These are phyloP conservation scores for Verticillium albo-atrum DNA, from an alignment of 2,329 filamentous ascomycete genomes.

Conservation along the genomic window DNA sequence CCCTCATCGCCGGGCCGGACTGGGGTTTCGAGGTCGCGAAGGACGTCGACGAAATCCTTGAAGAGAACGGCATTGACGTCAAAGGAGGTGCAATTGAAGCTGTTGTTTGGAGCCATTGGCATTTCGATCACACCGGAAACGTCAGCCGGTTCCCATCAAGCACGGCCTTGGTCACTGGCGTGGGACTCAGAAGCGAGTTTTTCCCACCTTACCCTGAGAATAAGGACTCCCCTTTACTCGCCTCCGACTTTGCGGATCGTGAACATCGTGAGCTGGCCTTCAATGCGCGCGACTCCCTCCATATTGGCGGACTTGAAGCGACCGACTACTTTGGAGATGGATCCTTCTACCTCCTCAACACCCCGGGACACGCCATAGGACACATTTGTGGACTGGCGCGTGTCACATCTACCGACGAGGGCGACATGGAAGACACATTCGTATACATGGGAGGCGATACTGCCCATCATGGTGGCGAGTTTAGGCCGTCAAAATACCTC, in stretches of 20 bases:
- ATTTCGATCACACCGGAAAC: constrained; percentile 19
- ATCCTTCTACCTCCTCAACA: constrained; percentile 6
- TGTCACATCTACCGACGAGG: background rate
- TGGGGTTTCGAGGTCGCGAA: background rate
- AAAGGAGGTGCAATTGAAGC: constrained; percentile 7
- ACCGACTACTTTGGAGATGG: constrained; percentile 5
- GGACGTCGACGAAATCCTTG: constrained; percentile 3
- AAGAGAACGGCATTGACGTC: background rate
- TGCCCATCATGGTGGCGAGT: background rate
- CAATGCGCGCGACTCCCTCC: background rate
- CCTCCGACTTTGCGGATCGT: constrained; percentile 5
- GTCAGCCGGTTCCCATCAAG: too few species aligned
- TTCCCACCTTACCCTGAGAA: constrained; percentile 11
- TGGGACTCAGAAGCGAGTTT: constrained; percentile 9
- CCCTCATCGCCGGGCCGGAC: too few species aligned
- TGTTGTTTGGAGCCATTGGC: constrained; percentile 20
- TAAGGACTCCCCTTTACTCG: constrained; percentile 6
- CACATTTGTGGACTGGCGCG: constrained; percentile 3
- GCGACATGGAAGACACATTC: background rate
- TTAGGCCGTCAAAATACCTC: background rate
- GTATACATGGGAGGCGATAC: constrained; percentile 2
- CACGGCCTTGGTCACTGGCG: constrained; percentile 16
- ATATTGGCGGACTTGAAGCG: background rate
- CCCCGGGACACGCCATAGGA: constrained; percentile 3
- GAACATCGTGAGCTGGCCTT: constrained; percentile 3